Percentiles rank a stretch among this genome's conserved stretches.
These are phyloP conservation scores for Phytophthora pseudosyringae DNA, from an alignment of 352 stramenopile genomes.

Conservation along the genomic window DNA sequence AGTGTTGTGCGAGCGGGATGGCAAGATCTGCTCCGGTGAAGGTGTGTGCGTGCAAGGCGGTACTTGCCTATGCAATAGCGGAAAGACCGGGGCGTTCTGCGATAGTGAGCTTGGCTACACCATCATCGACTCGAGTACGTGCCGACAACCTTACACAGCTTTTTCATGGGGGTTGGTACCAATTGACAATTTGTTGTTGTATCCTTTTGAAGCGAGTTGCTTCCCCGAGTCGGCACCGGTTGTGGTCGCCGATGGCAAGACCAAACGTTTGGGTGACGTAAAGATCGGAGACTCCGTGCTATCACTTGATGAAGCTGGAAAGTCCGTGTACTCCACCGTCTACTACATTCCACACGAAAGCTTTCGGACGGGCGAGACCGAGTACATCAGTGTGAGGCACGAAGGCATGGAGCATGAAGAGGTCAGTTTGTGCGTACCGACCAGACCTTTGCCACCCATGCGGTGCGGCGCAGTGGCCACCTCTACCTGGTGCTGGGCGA, in stretches of 20 bases:
- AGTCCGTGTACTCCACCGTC: conserved; percentile 51
- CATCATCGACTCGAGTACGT: conserved; percentile 52
- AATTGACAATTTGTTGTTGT: conserved; percentile 13
- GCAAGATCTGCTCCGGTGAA: conserved; percentile 68
- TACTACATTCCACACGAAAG: conserved; percentile 76
- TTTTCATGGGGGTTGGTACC: conserved; percentile 6
- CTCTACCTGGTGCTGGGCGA: conserved; percentile 17
- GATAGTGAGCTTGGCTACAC: conserved; percentile 55
- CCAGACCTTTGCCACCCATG: conserved; percentile 30
- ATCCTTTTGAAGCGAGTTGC: conserved; percentile 50
- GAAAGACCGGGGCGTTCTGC: conserved; percentile 66
- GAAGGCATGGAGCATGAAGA: conserved; percentile 33
- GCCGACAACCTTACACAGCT: not conserved
- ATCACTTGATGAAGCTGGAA: conserved; percentile 46
- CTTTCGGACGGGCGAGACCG: conserved; percentile 3
- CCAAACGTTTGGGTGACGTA: conserved; percentile 37
- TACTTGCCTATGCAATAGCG: conserved; percentile 67
- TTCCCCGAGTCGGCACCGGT: conserved; percentile 63
- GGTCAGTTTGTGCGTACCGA: conserved; percentile 26
- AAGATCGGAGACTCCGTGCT: conserved; percentile 61
- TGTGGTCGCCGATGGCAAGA: conserved; percentile 26
- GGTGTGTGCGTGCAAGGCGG: conserved; percentile 72
- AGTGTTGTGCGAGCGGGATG: conserved; percentile 82
- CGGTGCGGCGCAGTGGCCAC: conserved; percentile 8
- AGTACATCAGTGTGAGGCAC: conserved; percentile 46